Conservation (phyloP, 352 stramenopile genomes). For the Paralagenidium karlingii region DNA sequence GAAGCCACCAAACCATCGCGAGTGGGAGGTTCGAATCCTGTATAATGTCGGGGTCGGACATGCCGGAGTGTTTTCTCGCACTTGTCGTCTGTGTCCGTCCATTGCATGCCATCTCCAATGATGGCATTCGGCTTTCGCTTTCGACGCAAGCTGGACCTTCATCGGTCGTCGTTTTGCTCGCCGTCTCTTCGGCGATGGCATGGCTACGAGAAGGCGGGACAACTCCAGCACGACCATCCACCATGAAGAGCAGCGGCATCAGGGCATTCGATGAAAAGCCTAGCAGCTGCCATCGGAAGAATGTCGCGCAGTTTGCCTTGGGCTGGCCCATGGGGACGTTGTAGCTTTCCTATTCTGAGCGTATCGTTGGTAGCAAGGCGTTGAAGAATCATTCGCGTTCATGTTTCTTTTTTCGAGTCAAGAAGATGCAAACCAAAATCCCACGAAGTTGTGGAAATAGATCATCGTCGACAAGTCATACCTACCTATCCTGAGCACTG, state of each 20-base stretch:
- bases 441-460: background rate
- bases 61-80: no score
- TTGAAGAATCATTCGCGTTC: slow-evolving; percentile 75
- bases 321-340: slow-evolving; percentile 76
- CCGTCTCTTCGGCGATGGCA: slow-evolving; percentile 61
- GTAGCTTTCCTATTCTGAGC: slow-evolving; percentile 82
- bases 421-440: slow-evolving; percentile 5
- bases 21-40: slow-evolving; percentile 79
- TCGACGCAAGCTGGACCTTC: no score
- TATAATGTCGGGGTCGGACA: slow-evolving; percentile 84
- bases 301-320: slow-evolving; percentile 29
- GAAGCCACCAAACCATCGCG: slow-evolving; percentile 32
- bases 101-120: no score
- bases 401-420: slow-evolving; percentile 61
- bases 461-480: slow-evolving; percentile 28
- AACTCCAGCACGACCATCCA: slow-evolving; percentile 74
- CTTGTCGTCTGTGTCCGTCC: no score
- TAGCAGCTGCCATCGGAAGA: slow-evolving; percentile 7
- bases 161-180: no score
- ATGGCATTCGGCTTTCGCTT: no score
- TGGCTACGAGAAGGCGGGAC: slow-evolving; percentile 57
- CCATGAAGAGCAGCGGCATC: slow-evolving; percentile 40
- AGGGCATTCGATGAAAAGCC: slow-evolving; percentile 49
- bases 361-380: slow-evolving; percentile 69
- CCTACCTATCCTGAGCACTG: no score